Conservation (phyloP, 2,329 filamentous ascomycete genomes). For the Fusarium citri region DNA sequence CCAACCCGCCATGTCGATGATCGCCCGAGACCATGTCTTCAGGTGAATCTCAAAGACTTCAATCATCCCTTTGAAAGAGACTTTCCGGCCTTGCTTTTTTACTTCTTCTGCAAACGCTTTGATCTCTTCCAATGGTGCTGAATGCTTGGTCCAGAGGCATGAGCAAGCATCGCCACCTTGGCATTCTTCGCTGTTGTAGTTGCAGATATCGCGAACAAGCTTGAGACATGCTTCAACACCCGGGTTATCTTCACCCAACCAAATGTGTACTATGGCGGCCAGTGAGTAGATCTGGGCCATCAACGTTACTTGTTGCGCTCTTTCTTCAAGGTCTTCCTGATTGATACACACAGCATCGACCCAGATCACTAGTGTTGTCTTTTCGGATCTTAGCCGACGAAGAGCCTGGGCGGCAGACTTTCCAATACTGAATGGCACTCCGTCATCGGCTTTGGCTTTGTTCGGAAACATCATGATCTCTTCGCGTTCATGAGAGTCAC, state of each 20-base stretch:
- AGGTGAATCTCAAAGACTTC: constrained; percentile 23
- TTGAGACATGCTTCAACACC: constrained; percentile 10
- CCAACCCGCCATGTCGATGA: constrained; percentile 34
- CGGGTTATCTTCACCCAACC: constrained; percentile 25
- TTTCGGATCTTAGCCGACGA: not conserved
- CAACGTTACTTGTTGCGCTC: constrained; percentile 30
- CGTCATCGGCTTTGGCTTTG: accelerated
- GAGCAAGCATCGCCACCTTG: not conserved
- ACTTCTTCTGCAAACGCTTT: not conserved
- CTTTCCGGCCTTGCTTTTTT: not conserved
- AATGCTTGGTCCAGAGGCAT: constrained; percentile 19
- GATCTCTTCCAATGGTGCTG: not conserved
- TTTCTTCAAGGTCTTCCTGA: constrained; percentile 32
- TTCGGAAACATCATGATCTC: not conserved
- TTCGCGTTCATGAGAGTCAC: constrained; percentile 5
- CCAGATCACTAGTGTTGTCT: constrained; percentile 10
- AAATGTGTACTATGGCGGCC: constrained; percentile 14
- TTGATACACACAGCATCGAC: constrained; percentile 43
- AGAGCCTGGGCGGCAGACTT: constrained; percentile 18
- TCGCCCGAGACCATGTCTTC: constrained; percentile 13
- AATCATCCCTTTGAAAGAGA: constrained; percentile 23
- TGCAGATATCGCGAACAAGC: constrained; percentile 31
- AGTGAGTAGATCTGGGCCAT: constrained; percentile 37
- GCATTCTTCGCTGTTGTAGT: constrained; percentile 13
- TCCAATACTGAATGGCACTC: constrained; percentile 14